Evolutionary conservation across 805 yeast species (phyloP).

Genomic region (Yarrowia osloensis): DNA sequence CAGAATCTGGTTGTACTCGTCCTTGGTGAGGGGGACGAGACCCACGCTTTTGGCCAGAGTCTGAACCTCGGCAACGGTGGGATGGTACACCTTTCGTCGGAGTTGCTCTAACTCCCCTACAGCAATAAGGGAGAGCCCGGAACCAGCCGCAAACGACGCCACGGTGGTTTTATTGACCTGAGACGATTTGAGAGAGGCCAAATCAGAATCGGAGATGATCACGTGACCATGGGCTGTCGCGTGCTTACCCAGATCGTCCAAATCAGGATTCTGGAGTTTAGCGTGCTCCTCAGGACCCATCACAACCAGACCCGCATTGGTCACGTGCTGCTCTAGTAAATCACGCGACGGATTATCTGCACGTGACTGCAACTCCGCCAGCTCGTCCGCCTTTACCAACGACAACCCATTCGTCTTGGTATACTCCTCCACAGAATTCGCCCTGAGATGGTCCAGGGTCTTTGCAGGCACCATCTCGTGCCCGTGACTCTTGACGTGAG

Average conservation of each 20-base stretch:
- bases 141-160: background rate
- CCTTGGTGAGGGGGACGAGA: slow-evolving; percentile 27
- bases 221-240: slow-evolving; percentile 11
- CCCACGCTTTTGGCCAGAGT: slow-evolving; percentile 31
- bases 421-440: slow-evolving; percentile 22
- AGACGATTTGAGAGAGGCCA: background rate
- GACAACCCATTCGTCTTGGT: slow-evolving; percentile 28
- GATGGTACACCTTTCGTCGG: slow-evolving; percentile 24
- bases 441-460: slow-evolving; percentile 11
- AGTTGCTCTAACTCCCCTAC: background rate
- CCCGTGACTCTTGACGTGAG: slow-evolving; percentile 41
- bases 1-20: slow-evolving; percentile 24
- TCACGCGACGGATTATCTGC: slow-evolving; percentile 15
- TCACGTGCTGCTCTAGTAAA: background rate
- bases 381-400: slow-evolving; percentile 34
- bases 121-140: slow-evolving; percentile 29
- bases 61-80: slow-evolving; percentile 7
- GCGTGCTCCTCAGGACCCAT: background rate
- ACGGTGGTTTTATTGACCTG: slow-evolving; percentile 13
- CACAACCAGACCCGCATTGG: background rate
- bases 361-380: slow-evolving; percentile 33
- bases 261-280: background rate
- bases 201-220: background rate
- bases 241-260: background rate
- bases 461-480: slow-evolving; percentile 38